Conservation (phyloP, 495 filamentous ascomycete species). For the Ascodesmis nigricans region DNA sequence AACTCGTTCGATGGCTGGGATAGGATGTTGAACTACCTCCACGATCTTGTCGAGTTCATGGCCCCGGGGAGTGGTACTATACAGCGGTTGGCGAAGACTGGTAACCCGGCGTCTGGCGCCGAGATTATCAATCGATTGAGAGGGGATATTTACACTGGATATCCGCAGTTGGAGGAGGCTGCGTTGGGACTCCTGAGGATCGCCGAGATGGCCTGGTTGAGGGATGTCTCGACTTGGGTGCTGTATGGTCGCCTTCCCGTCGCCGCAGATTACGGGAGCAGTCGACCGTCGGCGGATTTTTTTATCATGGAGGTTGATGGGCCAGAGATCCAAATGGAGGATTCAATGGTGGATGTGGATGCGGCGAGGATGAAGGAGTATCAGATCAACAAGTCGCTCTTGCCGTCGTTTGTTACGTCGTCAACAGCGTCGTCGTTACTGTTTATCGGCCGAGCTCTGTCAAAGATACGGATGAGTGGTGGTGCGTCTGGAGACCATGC, state of each 20-base stretch:
- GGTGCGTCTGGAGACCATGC: constrained; percentile 13
- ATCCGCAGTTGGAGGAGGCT: constrained; percentile 57
- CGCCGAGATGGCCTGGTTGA: constrained; percentile 79
- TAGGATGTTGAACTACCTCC: constrained; percentile 66
- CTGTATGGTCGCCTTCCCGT: constrained; percentile 62
- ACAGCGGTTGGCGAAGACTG: constrained; percentile 12
- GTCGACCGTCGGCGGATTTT: constrained; percentile 38
- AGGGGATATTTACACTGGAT: constrained; percentile 62
- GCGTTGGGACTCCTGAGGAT: constrained; percentile 44
- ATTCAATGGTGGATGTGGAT: constrained; percentile 23
- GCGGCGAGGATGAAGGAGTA: constrained; percentile 30
- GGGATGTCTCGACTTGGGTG: constrained; percentile 71
- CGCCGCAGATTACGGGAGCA: constrained; percentile 30
- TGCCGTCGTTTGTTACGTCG: constrained; percentile 57
- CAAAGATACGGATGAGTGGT: constrained; percentile 43
- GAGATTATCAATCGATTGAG: constrained; percentile 55
- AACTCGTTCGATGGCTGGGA: constrained; percentile 69
- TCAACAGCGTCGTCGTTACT: constrained; percentile 61
- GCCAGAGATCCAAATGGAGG: constrained; percentile 23
- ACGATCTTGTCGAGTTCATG: constrained; percentile 46
- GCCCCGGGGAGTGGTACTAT: constrained; percentile 19
- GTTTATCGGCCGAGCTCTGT: constrained; percentile 75
- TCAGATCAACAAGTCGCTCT: constrained; percentile 30
- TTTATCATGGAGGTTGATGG: constrained; percentile 35
- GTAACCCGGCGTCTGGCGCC: constrained; percentile 33